phyloP scores from a whole-genome alignment of 164 flowering plant species.

The Magnolia changhungtana region DNA sequence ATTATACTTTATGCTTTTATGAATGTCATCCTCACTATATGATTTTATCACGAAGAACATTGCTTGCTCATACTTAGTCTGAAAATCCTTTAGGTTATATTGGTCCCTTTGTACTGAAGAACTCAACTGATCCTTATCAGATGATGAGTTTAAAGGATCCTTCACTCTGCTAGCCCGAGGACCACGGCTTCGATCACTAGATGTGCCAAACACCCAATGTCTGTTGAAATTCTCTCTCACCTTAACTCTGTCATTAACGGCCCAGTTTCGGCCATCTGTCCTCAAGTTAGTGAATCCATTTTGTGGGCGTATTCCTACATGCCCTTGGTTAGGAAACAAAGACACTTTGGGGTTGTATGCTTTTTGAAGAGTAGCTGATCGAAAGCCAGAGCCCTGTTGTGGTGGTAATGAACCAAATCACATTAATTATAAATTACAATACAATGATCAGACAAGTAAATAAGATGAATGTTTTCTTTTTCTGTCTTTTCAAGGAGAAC shows the following conservation, averaged over 20 bases:
- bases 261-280: slow-evolving; percentile 27
- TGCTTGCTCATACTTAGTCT: slow-evolving; percentile 54
- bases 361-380: slow-evolving; percentile 22
- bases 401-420: background rate
- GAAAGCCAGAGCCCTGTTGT: background rate
- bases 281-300: slow-evolving; percentile 26
- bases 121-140: slow-evolving; percentile 31
- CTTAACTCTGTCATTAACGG: slow-evolving; percentile 29
- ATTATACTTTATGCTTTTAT: slow-evolving; percentile 69
- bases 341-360: slow-evolving; percentile 26
- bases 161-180: slow-evolving; percentile 45
- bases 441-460: background rate
- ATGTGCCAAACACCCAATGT: slow-evolving; percentile 24
- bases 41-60: slow-evolving; percentile 84
- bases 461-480: background rate
- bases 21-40: slow-evolving; percentile 78
- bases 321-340: slow-evolving; percentile 28
- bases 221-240: slow-evolving; percentile 24
- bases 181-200: slow-evolving; percentile 52
- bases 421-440: no score
- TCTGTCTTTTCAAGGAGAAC: background rate
- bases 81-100: slow-evolving; percentile 61
- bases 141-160: slow-evolving; percentile 15
- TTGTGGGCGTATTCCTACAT: slow-evolving; percentile 20
- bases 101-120: slow-evolving; percentile 35